phyloP scores from a whole-genome alignment of 108 stramenopile species.

The Nitzschia inconspicua region DNA sequence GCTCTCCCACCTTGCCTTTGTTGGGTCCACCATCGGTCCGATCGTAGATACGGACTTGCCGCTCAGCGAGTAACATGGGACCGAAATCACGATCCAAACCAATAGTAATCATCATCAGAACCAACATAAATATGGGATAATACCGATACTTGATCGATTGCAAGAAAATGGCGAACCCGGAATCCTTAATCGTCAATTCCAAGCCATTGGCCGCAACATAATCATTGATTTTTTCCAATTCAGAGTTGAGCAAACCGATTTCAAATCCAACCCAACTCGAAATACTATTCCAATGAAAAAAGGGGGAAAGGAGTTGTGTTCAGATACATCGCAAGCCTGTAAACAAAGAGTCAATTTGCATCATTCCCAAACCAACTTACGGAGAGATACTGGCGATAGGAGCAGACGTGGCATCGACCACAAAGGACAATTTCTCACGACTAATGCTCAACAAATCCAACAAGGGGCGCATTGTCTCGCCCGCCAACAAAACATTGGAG shows the following conservation, averaged over 20 bases:
- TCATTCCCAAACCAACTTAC: too few species aligned
- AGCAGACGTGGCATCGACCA: slow-evolving; percentile 70
- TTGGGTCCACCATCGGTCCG: slow-evolving; percentile 64
- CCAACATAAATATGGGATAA: slow-evolving; percentile 28
- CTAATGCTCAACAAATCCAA: slow-evolving; percentile 41
- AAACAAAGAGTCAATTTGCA: too few species aligned
- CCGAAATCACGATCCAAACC: slow-evolving; percentile 51
- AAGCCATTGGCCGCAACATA: slow-evolving; percentile 21
- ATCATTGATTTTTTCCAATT: slow-evolving; percentile 47
- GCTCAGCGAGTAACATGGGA: slow-evolving; percentile 70
- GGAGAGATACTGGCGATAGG: slow-evolving; percentile 68
- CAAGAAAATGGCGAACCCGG: slow-evolving; percentile 57
- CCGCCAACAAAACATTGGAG: slow-evolving; percentile 60
- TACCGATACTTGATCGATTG: slow-evolving; percentile 36
- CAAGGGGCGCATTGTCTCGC: slow-evolving; percentile 60
- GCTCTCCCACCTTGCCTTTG: slow-evolving; percentile 14
- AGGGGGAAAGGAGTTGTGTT: too few species aligned
- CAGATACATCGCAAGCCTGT: too few species aligned
- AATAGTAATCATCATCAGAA: slow-evolving; percentile 18
- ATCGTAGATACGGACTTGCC: slow-evolving; percentile 49
- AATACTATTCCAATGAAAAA: too few species aligned
- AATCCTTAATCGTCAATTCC: slow-evolving; percentile 24
- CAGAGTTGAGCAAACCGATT: slow-evolving; percentile 58
- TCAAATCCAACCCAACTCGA: slow-evolving; percentile 77
- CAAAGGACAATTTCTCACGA: slow-evolving; percentile 67